Conservation (phyloP, 768 basidiomycete genomes). For the Kockovaella imperatae region DNA sequence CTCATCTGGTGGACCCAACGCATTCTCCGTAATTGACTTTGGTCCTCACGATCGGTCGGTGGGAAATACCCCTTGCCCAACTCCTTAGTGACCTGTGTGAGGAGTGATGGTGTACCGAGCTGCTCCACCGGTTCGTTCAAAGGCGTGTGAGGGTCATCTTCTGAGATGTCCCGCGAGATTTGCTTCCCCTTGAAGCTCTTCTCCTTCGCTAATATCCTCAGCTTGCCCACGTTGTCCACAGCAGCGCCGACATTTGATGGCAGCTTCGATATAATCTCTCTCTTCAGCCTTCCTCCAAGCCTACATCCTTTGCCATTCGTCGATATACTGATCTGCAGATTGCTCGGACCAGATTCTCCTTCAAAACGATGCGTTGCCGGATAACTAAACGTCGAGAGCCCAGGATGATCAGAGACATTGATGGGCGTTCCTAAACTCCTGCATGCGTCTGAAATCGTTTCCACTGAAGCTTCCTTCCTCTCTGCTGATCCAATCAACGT, state of each 20-base stretch:
- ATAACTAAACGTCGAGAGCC: slow-evolving; percentile 83
- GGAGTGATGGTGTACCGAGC: slow-evolving; percentile 32
- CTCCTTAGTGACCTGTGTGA: slow-evolving; percentile 12
- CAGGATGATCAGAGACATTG: slow-evolving; percentile 79
- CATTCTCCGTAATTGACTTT: slow-evolving; percentile 57
- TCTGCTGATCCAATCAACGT: slow-evolving; percentile 61
- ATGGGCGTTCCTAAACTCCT: slow-evolving; percentile 58
- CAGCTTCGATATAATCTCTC: slow-evolving; percentile 69
- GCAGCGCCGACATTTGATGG: slow-evolving; percentile 67
- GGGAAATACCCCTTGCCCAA: slow-evolving; percentile 14
- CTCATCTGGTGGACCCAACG: slow-evolving; percentile 92
- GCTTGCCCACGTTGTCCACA: slow-evolving; percentile 61
- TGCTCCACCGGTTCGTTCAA: slow-evolving; percentile 48
- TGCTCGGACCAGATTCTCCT: slow-evolving; percentile 43
- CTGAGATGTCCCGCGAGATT: slow-evolving; percentile 11
- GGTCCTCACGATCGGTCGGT: slow-evolving; percentile 3
- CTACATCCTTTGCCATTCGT: slow-evolving; percentile 90
- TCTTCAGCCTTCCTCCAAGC: slow-evolving; percentile 64
- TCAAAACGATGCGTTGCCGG: slow-evolving; percentile 74
- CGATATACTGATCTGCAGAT: slow-evolving; percentile 63
- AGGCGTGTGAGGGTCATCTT: slow-evolving; percentile 48
- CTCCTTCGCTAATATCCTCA: slow-evolving; percentile 49
- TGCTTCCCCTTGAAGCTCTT: slow-evolving; percentile 49
- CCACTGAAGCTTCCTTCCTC: no score
- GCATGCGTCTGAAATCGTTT: slow-evolving; percentile 55